Percentiles rank a stretch among this genome's conserved stretches.
phyloP scores from a whole-genome alignment of 2,329 filamentous ascomycete species.

The Neonectria magnoliae region DNA sequence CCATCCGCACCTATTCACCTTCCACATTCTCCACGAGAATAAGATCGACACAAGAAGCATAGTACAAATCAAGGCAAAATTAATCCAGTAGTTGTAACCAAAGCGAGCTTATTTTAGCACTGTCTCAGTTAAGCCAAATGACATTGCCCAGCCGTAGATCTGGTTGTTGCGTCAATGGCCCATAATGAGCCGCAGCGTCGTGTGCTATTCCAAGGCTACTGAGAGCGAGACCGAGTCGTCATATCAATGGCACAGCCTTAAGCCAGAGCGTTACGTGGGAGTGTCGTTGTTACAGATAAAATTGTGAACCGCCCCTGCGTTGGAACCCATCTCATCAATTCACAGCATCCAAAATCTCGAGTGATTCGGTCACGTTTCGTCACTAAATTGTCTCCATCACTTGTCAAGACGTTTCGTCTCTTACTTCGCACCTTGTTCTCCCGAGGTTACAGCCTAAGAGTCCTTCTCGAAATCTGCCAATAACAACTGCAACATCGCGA shows the following conservation, averaged over 20 bases:
- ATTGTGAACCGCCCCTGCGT: neutral
- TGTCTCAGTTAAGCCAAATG: no score
- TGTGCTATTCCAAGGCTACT: neutral
- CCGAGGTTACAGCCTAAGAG: no score
- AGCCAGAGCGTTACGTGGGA: neutral
- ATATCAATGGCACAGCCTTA: neutral
- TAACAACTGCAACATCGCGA: neutral
- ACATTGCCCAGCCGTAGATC: no score
- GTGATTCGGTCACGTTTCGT: neutral
- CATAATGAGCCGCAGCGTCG: neutral
- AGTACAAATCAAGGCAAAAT: no score
- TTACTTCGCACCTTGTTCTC: neutral
- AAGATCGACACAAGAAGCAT: no score
- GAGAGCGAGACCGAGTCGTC: neutral
- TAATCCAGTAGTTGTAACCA: no score
- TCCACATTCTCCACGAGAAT: no score
- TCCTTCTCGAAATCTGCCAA: neutral
- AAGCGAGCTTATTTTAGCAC: no score
- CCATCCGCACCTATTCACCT: no score
- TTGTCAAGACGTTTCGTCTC: neutral
- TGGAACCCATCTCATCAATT: neutral
- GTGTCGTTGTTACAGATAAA: neutral
- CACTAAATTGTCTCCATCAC: neutral
- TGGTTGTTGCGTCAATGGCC: no score
- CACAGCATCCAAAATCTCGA: neutral